Evolutionary conservation across 2,329 filamentous ascomycete genomes (phyloP), one percentile per base, ranked within the genome.

Genomic region (Clonostachys chloroleuca): DNA sequence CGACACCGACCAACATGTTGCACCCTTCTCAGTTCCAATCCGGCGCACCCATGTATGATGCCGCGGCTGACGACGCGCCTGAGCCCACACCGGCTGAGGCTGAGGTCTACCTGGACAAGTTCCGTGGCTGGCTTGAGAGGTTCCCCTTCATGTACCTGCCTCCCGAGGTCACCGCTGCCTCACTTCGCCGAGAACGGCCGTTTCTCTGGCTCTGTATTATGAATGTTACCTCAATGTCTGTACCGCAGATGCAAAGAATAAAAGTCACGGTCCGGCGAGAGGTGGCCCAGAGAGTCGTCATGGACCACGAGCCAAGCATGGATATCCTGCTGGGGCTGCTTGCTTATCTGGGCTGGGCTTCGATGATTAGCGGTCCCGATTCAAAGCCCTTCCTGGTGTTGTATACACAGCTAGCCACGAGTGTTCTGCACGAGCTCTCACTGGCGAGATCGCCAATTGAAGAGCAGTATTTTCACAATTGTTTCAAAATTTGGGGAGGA

Each of bases 251-350:
- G 47, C 44, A 60, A 0, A 57, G 59, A 2, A 54, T 77, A 35
- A 63, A 64, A 35, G 67, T 68, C 3, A 65, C 62, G 16, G 60
- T 75, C 6, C 71, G 72, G 40, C 63, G 69, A 41, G 64, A 73
- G 24, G 45, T 80, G 13, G 67, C 73, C 0, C 63, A 70, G n/a
- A 69, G 67, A 47, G 60, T 78, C 24, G 54, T 81, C 7, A 49
- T 78, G 12, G 66, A 74, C 10, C 61, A 68, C n/a, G 75, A 80
- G 47, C 69, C 71, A 44, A 70, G 59, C 43, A 61, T 81, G 37
- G 80, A 83, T 51, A 51, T 81, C 12, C 60, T 83, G 3, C 63
- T 76, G 12, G 78, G 77, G 1, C 49, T 81, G 5, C 54, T 83
- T 14, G 64, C 52, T 45, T 72, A 62, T 46, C 62, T 70, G 18